Evolutionary conservation across 1,284 basidiomycete species (phyloP).

Genomic region (Puccinia novopanici): DNA sequence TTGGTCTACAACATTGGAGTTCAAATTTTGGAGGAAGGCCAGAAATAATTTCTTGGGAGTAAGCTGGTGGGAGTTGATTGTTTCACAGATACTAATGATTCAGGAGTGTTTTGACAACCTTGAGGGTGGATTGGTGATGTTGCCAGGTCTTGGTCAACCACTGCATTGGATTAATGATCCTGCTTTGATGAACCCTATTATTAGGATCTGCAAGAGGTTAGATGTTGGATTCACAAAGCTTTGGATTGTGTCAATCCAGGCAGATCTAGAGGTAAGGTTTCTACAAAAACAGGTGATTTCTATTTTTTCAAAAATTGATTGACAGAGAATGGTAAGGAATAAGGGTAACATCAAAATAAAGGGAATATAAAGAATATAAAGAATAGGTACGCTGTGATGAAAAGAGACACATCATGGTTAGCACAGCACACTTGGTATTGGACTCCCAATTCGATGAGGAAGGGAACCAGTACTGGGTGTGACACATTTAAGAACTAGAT

Average conservation of each 20-base stretch:
- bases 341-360: too few relatives aligned
- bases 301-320: not conserved
- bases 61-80: not conserved
- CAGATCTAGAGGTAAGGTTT: not conserved
- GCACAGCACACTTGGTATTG: too few relatives aligned
- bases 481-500: too few relatives aligned
- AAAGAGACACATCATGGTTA: too few relatives aligned
- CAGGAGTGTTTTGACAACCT: not conserved
- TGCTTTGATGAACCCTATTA: not conserved
- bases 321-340: not conserved
- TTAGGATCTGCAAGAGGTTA: not conserved
- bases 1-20: not conserved
- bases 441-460: too few relatives aligned
- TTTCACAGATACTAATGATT: not conserved
- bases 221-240: not conserved
- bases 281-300: not conserved
- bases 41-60: slow-evolving; percentile 16
- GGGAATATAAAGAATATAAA: too few relatives aligned
- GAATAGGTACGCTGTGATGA: too few relatives aligned
- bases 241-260: not conserved
- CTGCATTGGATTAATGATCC: not conserved
- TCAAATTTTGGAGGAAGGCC: not conserved
- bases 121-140: not conserved
- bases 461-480: too few relatives aligned
- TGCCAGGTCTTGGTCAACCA: not conserved